Base-by-base conservation (phyloP, 2,329 filamentous ascomycete species). In the Pestalotiopsis sp. region DNA sequence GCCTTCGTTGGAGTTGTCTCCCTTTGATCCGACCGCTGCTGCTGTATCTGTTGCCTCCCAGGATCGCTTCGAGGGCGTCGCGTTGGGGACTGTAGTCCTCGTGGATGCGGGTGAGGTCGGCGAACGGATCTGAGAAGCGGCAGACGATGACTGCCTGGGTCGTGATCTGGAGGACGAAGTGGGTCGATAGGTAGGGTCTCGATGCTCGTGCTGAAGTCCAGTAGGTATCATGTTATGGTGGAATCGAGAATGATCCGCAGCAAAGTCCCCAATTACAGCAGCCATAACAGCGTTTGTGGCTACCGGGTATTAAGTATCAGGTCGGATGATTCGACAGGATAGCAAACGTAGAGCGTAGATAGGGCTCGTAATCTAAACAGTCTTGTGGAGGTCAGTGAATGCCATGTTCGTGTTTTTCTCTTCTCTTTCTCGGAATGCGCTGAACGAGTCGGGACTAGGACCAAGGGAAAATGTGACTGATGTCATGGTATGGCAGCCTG, bases 181-280 rank as follows among this genome's bases (percentile, higher is more conserved):
- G 71, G 81, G 76, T 72, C 80, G 69, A 71, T 79, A 78, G 68
- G 80, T 78, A 59, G 76, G 78, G 74, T 86, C 81, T 78, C 85
- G 82, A 72, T 85, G 84, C 71, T 82, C 83, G 71, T 82, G 83
- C 71, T 79, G 80, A 71, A 84, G 74, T 64, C 81, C 81, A 59
- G 85, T 79, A 68, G 82, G 81, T 84, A 93, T 92, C 86, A 90
- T 92, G 83, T 86, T 89, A 84, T 90, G 58, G 61, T 69, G 88
- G 81, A 92, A 91, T 82, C 90, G 88, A 75, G 88, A 86, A 74
- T 90, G 86, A 82, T 93, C 90, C 80, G 92, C 88, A 82, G 90
- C 89, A 83, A 90, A 90, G 84, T 95, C 93, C 80, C 87, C 87
- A 74, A 90, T 86, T 81, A 90, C 80, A 81, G 88, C 85, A 77